Evolutionary conservation across 345 rosid genomes (phyloP).

Genomic region (Lepidium aucheri): DNA sequence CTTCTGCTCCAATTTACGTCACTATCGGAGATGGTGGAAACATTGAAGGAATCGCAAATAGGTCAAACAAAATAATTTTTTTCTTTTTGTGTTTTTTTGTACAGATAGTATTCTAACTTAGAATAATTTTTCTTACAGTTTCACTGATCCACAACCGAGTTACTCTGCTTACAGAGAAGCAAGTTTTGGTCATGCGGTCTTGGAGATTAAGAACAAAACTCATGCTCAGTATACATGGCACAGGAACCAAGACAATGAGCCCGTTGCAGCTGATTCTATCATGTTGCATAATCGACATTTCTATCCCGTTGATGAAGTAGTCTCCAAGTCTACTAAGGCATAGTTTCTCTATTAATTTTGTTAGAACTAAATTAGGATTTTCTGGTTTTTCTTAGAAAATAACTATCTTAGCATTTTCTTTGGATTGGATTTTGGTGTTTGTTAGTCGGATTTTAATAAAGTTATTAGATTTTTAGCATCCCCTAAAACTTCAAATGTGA

Average conservation of each 20-base stretch:
- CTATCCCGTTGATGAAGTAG: neutral
- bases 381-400: neutral
- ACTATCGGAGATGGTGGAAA: constrained; percentile 76
- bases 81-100: neutral
- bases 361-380: neutral
- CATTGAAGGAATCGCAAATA: constrained; percentile 46
- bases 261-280: constrained; percentile 33
- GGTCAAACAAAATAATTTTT: neutral
- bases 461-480: neutral
- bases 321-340: neutral
- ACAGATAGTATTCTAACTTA: neutral
- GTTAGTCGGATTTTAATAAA: neutral
- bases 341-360: neutral
- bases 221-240: constrained; percentile 48
- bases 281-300: constrained; percentile 29
- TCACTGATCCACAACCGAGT: constrained; percentile 38
- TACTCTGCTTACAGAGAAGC: constrained; percentile 52
- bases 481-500: too few species aligned
- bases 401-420: neutral
- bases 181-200: constrained; percentile 48
- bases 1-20: constrained; percentile 49
- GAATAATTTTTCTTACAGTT: constrained; percentile 10
- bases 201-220: constrained; percentile 44
- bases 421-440: neutral
- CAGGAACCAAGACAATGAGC: constrained; percentile 47